These are phyloP conservation scores for Aspergillus neotritici DNA, from an alignment of 2,329 filamentous ascomycete genomes.

Conservation along the genomic window DNA sequence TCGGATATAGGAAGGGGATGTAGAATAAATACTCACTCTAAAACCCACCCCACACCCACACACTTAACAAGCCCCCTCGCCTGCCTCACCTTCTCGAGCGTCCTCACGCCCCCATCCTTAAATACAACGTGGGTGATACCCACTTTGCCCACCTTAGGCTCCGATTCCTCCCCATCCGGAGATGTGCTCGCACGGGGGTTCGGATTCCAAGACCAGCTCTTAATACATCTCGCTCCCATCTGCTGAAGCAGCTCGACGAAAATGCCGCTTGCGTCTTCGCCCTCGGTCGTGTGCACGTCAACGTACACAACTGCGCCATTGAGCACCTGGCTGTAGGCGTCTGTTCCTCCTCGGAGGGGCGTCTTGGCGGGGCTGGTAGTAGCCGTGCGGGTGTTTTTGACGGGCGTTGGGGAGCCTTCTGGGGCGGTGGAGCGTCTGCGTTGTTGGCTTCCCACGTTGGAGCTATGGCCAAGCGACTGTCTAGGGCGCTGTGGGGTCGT, in stretches of 20 bases:
- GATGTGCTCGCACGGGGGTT: slow-evolving; percentile 50
- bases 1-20: background rate
- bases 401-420: slow-evolving; percentile 19
- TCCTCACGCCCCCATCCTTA: slow-evolving; percentile 77
- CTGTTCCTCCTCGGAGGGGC: slow-evolving; percentile 18
- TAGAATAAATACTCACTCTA: slow-evolving; percentile 60
- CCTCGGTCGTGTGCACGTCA: slow-evolving; percentile 77
- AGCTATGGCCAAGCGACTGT: too few species aligned
- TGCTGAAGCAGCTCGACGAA: slow-evolving; percentile 73
- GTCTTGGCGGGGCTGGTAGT: slow-evolving; percentile 26
- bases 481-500: slow-evolving; percentile 16
- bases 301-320: slow-evolving; percentile 72
- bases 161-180: slow-evolving; percentile 27
- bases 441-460: background rate
- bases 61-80: slow-evolving; percentile 71
- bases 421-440: slow-evolving; percentile 9
- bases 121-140: slow-evolving; percentile 85
- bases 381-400: slow-evolving; percentile 22
- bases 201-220: slow-evolving; percentile 74
- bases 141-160: slow-evolving; percentile 46
- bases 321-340: slow-evolving; percentile 43
- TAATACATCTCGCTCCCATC: slow-evolving; percentile 76
- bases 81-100: slow-evolving; percentile 72
- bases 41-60: slow-evolving; percentile 81
- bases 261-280: slow-evolving; percentile 71